Base-by-base conservation (phyloP, 139 green algal genomes). In the Closterium sp. region DNA sequence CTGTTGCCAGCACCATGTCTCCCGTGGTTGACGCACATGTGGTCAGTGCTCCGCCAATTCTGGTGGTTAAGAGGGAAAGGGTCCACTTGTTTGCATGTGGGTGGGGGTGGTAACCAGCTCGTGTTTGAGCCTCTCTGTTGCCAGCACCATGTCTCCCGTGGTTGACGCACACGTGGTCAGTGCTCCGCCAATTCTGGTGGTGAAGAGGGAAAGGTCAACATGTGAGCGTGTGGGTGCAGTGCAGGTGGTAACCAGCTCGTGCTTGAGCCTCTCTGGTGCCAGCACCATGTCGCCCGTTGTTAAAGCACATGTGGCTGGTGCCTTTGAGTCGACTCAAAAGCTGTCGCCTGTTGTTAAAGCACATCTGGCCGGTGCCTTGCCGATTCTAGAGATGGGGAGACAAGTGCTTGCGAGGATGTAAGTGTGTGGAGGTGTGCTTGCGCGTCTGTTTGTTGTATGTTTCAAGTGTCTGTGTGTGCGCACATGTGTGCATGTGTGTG, bases 1-100 rank as follows among this genome's bases (percentile, higher is more conserved):
- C 92, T 43, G 92, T 94, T 38, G 90, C 92, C 28, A 33, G 34
- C 33, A 94, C 85, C 90, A 94, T 93, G 38, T 93, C 90, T 10
- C 92, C 90, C 0, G 92, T 94, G 2, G 34, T 31, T 30, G 85
- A n/a, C n/a, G 85, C 34, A 21, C 90, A 94, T 0, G 33, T 87
- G 32, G 84, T 35, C 8, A 94, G 92, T n/a, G 92, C 76, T 38
- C 12, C 43, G 2, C 81, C 84, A 21, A 94, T 92, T 25, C 92
- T 94, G 88, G n/a, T n/a, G n/a, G 9, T 0, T 9, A 23, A 16
- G 9, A 55, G 36, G 36, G 36, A 10, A 55, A 12, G 38, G 19
- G 32, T 9, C 6, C 2, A 9, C 4, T 23, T 9, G 4, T 9
- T 1, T 23, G 38, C 4, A 16, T 7, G 38, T 23, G 2, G 2